phyloP scores from a whole-genome alignment of 345 rosid species.

The Pugionium dolabratum region DNA sequence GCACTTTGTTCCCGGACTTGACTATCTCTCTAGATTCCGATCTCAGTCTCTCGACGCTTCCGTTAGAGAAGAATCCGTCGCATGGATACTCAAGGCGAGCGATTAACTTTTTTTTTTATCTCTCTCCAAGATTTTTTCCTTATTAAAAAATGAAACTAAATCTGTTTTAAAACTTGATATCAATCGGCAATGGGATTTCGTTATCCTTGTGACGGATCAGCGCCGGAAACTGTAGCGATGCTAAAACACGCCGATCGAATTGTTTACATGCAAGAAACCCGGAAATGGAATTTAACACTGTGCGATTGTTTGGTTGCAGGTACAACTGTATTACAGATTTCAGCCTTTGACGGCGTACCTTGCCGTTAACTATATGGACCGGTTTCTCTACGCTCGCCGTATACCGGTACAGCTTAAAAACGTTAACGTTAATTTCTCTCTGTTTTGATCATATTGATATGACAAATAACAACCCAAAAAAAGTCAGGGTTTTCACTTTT shows the following conservation, averaged over 20 bases:
- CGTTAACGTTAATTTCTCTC: constrained; percentile 30
- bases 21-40: constrained; percentile 69
- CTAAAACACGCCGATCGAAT: constrained; percentile 25
- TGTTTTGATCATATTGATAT: constrained; percentile 17
- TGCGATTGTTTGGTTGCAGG: constrained; percentile 48
- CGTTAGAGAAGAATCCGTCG: constrained; percentile 81
- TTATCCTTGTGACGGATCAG: too few relatives aligned
- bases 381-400: constrained; percentile 70
- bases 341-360: constrained; percentile 94
- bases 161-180: too few relatives aligned
- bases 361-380: constrained; percentile 93
- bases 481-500: constrained; percentile 35
- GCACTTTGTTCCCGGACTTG: constrained; percentile 86
- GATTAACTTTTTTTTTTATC: background rate
- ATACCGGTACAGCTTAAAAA: constrained; percentile 59
- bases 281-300: background rate
- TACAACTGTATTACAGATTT: constrained; percentile 65
- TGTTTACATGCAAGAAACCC: constrained; percentile 27
- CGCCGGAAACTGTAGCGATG: background rate
- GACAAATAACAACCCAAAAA: constrained; percentile 17
- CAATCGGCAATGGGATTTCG: too few relatives aligned
- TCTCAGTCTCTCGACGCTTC: constrained; percentile 78
- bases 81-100: constrained; percentile 93
- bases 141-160: too few relatives aligned
- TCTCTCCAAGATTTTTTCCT: too few relatives aligned